Conservation (phyloP, 1,139 yeast species). For the Nematodospora anomalae region DNA sequence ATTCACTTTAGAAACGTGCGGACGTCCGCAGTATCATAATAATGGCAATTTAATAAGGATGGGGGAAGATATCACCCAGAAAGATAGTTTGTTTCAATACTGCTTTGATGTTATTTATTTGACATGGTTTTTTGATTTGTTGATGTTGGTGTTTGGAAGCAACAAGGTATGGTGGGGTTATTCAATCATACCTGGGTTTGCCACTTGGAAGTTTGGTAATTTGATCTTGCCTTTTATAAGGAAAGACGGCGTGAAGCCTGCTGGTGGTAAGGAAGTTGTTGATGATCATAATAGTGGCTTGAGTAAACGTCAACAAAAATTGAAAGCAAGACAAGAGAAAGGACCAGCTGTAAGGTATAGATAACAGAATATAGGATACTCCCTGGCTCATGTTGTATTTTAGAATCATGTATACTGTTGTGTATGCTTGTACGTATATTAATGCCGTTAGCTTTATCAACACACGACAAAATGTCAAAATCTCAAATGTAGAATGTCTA, state of each 20-base stretch:
- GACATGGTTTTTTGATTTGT: constrained; percentile 60
- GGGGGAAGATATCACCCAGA: constrained; percentile 66
- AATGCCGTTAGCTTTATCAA: no score
- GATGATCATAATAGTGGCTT: constrained; percentile 17
- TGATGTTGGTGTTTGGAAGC: constrained; percentile 56
- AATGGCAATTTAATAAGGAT: constrained; percentile 40
- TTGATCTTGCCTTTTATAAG: constrained; percentile 23
- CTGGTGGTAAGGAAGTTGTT: background rate
- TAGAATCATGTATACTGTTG: background rate
- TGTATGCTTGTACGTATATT: no score
- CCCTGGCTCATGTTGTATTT: background rate
- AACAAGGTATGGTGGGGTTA: constrained; percentile 65
- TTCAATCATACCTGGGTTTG: constrained; percentile 49
- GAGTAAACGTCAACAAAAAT: constrained; percentile 51
- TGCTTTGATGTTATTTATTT: constrained; percentile 73
- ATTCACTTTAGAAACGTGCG: constrained; percentile 59
- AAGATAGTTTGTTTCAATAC: constrained; percentile 69
- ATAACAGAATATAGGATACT: no score
- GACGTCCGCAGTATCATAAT: constrained; percentile 58
- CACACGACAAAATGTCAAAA: constrained; percentile 1
- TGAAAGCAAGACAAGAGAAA: constrained; percentile 47
- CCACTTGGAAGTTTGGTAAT: constrained; percentile 49
- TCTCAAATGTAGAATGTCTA: background rate
- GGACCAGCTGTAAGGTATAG: constrained; percentile 30
- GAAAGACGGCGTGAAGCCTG: constrained; percentile 12